Conservation (phyloP, 306 rosid species). For the Calophaca sinica region DNA sequence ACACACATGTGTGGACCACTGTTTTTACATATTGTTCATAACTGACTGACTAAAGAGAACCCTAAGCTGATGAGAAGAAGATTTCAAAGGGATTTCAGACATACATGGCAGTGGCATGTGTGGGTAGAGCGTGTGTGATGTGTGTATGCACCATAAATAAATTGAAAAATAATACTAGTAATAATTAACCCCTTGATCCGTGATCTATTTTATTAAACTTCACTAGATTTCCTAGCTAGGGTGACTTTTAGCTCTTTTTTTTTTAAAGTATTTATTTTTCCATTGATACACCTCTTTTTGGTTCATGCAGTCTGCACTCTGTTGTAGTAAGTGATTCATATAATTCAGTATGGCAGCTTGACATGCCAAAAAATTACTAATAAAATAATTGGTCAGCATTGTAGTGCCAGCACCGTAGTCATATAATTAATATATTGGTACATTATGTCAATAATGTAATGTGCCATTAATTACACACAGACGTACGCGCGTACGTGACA, state of each 20-base stretch:
- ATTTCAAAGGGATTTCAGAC: slow-evolving; percentile 44
- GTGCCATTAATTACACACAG: slow-evolving; percentile 37
- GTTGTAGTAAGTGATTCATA: slow-evolving; percentile 18
- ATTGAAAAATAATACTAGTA: too few relatives aligned
- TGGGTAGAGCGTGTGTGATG: neutral
- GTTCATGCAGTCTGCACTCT: slow-evolving; percentile 42
- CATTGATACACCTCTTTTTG: slow-evolving; percentile 6
- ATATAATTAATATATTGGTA: slow-evolving; percentile 29
- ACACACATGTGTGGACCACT: slow-evolving; percentile 50
- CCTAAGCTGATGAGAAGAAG: slow-evolving; percentile 41
- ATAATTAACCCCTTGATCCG: neutral
- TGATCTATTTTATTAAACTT: slow-evolving; percentile 5
- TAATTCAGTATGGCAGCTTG: slow-evolving; percentile 40
- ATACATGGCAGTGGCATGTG: slow-evolving; percentile 32
- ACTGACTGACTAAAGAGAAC: slow-evolving; percentile 39
- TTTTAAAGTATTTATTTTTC: neutral
- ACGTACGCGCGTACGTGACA: slow-evolving; percentile 36
- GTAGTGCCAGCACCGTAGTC: slow-evolving; percentile 26
- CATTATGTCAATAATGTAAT: slow-evolving; percentile 46
- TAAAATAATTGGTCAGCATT: slow-evolving; percentile 44
- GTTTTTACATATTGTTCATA: slow-evolving; percentile 16
- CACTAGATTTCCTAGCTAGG: neutral
- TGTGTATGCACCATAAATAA: too few relatives aligned
- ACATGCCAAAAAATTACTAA: slow-evolving; percentile 9
- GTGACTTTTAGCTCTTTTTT: neutral